Evolutionary conservation across 768 basidiomycete species (phyloP), one percentile per base, ranked within the genome.

Genomic region (Lepiota venenata): DNA sequence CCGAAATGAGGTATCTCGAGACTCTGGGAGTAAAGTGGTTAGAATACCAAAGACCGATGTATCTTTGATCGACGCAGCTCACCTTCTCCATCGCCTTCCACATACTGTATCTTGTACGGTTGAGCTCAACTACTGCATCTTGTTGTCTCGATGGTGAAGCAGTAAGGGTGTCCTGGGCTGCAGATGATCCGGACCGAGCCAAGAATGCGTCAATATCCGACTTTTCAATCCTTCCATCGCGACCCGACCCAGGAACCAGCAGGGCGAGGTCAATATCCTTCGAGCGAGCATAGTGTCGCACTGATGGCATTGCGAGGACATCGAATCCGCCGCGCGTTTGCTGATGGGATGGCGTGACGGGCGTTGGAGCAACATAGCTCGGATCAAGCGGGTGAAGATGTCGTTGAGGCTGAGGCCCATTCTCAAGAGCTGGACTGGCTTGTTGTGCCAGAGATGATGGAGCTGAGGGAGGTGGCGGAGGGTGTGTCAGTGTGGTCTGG

Each of bases 11-110:
- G 91, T 59, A 93, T 88, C 61, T 88, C 83, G 50, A 94, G 75
- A 61, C 91, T 91, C 91, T 91, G 60, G 4, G 60, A 50, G 15
- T 41, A 35, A n/a, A n/a, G n/a, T 36, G 41, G 21, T 48, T 12
- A 37, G 36, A 52, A 50, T 43, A 18, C 47, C 43, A 56, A 18
- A 50, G 0, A n/a, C 18, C 44, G 18, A 18, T 48, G 39, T 15
- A n/a, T 20, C 38, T 48, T 15, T 8, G 12, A 46, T 22, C 37
- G 29, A 49, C 21, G 16, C 40, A 16, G 58, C 71, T 22, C 46
- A 85, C 90, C 81, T 89, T 90, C 9, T 76, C 80, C 92, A 94
- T 94, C 2, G 90, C 87, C 60, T 89, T 90, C 85, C 84, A 94
- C 92, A 94, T 95, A 9, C 83, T 84, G 63, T 84, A 81, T 50